A percentile compares a stretch with the other conserved stretches of the same genome.
Conservation (phyloP, 495 filamentous ascomycete species). For the Articulospora tetracladia region DNA sequence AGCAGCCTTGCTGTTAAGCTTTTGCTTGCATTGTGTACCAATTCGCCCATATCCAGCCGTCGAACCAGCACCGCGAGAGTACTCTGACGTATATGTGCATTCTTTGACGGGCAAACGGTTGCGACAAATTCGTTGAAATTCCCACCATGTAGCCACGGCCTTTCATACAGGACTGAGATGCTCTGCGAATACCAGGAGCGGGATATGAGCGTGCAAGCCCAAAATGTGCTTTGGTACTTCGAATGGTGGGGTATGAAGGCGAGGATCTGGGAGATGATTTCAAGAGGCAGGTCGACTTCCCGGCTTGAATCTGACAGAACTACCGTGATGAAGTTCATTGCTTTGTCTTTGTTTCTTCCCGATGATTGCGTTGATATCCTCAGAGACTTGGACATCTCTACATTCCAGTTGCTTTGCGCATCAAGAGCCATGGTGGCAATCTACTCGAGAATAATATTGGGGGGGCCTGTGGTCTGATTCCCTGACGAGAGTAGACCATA, state of each 20-base stretch:
- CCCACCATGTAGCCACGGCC: conserved; percentile 44
- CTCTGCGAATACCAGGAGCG: conserved; percentile 61
- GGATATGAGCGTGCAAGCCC: conserved; percentile 53
- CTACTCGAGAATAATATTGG: neutral
- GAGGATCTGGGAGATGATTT: conserved; percentile 50
- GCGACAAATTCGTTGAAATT: conserved; percentile 56
- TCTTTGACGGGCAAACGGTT: conserved; percentile 61
- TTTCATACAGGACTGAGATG: conserved; percentile 52
- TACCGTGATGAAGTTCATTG: neutral
- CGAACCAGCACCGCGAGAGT: conserved; percentile 53
- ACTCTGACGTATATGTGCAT: conserved; percentile 47
- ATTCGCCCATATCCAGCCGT: conserved; percentile 50
- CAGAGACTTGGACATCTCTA: conserved; percentile 24
- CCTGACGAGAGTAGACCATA: neutral
- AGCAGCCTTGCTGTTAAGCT: conserved; percentile 63
- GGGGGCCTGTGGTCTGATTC: neutral
- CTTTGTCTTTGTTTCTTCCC: neutral
- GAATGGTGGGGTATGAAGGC: conserved; percentile 23
- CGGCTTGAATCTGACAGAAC: conserved; percentile 4
- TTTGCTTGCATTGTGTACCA: conserved; percentile 64
- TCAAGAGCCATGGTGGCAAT: conserved; percentile 22
- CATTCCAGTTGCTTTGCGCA: conserved; percentile 22
- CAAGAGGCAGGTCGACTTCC: conserved; percentile 28
- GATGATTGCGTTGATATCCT: conserved; percentile 4
- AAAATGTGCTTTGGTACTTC: conserved; percentile 40